Percentiles rank a stretch among this genome's conserved stretches.
phyloP scores from a whole-genome alignment of 495 filamentous ascomycete genomes.

The Trichocladium uniseriatum region DNA sequence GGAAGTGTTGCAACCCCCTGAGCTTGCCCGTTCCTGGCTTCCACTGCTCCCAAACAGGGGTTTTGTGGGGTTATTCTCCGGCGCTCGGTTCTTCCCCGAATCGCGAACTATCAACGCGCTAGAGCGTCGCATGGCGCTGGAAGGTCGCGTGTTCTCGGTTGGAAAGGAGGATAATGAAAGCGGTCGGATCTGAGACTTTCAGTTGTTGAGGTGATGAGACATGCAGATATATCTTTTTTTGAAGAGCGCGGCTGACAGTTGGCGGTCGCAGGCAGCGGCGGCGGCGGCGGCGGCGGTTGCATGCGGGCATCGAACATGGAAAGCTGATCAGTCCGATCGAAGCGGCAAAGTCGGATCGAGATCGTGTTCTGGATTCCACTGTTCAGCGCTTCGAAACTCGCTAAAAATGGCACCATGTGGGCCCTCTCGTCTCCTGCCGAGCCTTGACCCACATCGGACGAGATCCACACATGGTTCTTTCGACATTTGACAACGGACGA shows the following conservation, averaged over 20 bases:
- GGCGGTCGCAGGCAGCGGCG: neutral
- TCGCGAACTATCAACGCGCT: neutral
- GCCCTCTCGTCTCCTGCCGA: neutral
- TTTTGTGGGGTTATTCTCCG: neutral
- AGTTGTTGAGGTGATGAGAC: neutral
- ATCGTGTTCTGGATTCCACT: no score
- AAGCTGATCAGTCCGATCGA: no score
- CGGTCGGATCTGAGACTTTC: neutral
- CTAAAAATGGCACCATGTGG: neutral
- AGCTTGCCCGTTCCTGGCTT: slow-evolving; percentile 4
- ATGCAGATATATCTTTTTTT: neutral
- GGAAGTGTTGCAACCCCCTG: slow-evolving; percentile 5
- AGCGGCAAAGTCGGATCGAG: no score
- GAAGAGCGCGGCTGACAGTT: no score
- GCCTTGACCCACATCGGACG: no score
- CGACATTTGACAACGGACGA: no score
- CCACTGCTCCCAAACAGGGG: slow-evolving; percentile 1
- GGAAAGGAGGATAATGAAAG: neutral
- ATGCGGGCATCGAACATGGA: no score
- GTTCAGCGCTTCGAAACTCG: neutral
- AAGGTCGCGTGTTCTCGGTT: neutral
- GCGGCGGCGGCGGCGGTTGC: slow-evolving; percentile 1
- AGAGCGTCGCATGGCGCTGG: no score
- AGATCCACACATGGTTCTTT: no score
- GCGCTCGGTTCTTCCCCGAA: neutral